Evolutionary conservation across 305 asterid species (phyloP), one percentile per base, ranked within the genome.

Genomic region (Nicotiana rustica): DNA sequence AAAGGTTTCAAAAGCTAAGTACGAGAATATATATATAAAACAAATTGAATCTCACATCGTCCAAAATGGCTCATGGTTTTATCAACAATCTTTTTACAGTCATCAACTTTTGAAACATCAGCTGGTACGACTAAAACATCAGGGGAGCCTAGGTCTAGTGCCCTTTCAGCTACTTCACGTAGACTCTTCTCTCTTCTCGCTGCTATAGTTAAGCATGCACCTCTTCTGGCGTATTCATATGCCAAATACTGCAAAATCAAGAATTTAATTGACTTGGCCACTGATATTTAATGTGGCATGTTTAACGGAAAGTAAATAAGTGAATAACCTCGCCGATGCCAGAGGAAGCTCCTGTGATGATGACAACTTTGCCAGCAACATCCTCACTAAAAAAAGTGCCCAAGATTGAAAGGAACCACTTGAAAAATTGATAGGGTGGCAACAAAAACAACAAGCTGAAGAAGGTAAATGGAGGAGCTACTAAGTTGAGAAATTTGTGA

Each of bases 271-370:
- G 10, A 8, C 2, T 41, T 8, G 12, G 2, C 49, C 49, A 2
- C 10, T 41, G 47, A 41, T 0, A 15, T 55, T 14, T 55, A 67
- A 59, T 8, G 9, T 9, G 14, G 6, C 4, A 18, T 18, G 6
- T 9, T 7, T 61, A 19, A 25, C 29, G 35, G 18, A 65, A 5
- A 67, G 3, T 14, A 18, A 12, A 64, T 18, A 66, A 59, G 12
- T 17, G 10, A 33, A 29, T 75, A 31, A 95, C 97, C 87, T 95
- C 97, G 70, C 99, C 99, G 44, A 94, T 93, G 85, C 98, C 96
- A 35, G 99, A 93, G 84, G 99, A 95, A 83, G 99, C 97, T 7
- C 99, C 98, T 73, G 97, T 94, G 81, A 95, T 93, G 84, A 94
- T 4, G 67, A 94, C 90, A 38, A 93, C 97, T 71, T 94, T 95